Evolutionary conservation across 176 grass and related monocot genomes (phyloP).

Genomic region (Lolium rigidum): DNA sequence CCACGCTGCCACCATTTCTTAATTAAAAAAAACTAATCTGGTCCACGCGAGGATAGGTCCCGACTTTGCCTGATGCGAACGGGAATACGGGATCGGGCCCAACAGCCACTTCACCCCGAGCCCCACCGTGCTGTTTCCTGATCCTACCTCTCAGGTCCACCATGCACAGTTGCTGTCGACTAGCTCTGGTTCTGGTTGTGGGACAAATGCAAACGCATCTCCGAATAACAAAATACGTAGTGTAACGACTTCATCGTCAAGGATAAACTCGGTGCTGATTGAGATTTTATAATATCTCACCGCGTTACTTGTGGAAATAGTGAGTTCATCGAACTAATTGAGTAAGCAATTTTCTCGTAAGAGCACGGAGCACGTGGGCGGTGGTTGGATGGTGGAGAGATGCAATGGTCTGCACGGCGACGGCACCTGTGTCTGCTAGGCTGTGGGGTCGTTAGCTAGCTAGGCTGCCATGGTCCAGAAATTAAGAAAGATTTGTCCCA

Average conservation of each 20-base stretch:
- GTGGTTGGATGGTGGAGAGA: conserved; percentile 4
- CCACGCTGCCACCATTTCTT: background rate
- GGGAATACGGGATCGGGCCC: background rate
- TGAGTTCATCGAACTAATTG: background rate
- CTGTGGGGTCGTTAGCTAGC: background rate
- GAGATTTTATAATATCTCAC: too few species aligned
- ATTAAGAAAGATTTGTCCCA: too few species aligned
- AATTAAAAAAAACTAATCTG: background rate
- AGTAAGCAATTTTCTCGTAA: too few species aligned
- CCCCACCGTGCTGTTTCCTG: background rate
- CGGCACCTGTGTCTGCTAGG: background rate
- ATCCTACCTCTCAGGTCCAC: background rate
- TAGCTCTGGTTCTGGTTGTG: background rate
- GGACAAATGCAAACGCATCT: too few species aligned
- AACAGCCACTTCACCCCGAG: background rate
- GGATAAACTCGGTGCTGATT: too few species aligned
- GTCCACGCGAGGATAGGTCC: background rate
- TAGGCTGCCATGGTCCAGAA: background rate
- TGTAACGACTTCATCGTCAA: too few species aligned
- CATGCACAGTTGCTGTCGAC: too few species aligned
- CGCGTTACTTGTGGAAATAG: too few species aligned
- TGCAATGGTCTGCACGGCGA: conserved; percentile 14
- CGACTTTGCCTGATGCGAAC: too few species aligned
- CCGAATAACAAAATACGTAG: too few species aligned
- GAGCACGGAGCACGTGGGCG: background rate